Evolutionary conservation across 1,139 yeast genomes (phyloP).

Genomic region (Taiozyma sp.): DNA sequence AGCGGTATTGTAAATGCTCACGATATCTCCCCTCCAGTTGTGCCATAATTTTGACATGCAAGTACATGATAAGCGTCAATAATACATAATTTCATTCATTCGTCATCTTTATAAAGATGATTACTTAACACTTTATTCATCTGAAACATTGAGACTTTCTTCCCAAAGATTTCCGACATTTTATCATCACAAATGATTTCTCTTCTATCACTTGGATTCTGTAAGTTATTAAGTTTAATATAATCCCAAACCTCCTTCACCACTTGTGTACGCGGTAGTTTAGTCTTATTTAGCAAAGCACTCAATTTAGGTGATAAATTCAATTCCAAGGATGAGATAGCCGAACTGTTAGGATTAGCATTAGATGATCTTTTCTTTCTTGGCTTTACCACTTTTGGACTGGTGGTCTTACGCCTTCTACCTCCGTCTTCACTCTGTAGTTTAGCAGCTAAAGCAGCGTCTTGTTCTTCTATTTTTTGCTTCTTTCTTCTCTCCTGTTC

Average conservation of each 20-base stretch:
- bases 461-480: constrained; percentile 28
- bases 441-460: constrained; percentile 26
- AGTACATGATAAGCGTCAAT: background rate
- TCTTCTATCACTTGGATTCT: constrained; percentile 64
- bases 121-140: constrained; percentile 58
- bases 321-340: constrained; percentile 25
- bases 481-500: constrained; percentile 24
- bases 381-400: constrained; percentile 9
- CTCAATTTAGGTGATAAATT: constrained; percentile 48
- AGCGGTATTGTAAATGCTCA: too few relatives aligned
- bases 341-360: constrained; percentile 8
- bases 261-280: constrained; percentile 62
- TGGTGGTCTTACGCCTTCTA: constrained; percentile 10
- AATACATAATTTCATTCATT: constrained; percentile 11
- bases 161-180: constrained; percentile 55
- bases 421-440: constrained; percentile 11
- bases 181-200: constrained; percentile 66
- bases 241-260: constrained; percentile 73
- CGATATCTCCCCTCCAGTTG: too few relatives aligned
- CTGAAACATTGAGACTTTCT: constrained; percentile 57
- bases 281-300: constrained; percentile 39
- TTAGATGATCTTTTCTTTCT: constrained; percentile 11
- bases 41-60: too few relatives aligned
- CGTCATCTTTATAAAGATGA: constrained; percentile 49
- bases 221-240: constrained; percentile 59